Evolutionary conservation across 345 rosid species (phyloP), one percentile per base, ranked within the genome.

Genomic region (Pugionium dolabratum): DNA sequence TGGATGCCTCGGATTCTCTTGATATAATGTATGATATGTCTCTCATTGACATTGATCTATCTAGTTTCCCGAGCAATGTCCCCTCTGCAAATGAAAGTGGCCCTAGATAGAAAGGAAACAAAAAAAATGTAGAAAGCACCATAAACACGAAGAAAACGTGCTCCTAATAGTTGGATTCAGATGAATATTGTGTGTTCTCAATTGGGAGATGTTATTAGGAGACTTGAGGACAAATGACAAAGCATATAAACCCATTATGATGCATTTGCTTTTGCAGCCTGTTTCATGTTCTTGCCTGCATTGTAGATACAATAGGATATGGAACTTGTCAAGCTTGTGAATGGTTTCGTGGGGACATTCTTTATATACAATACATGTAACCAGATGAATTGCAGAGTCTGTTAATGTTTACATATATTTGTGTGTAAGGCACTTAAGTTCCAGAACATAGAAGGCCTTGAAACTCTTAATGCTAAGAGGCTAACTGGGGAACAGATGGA

Each of bases 11-110:
- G 8, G 82, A 83, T 48, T 77, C 87, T 66, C 69, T 70, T 9
- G 73, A 87, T 29, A 77, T 76, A 34, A 72, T 90, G 44, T 88
- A 87, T 54, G 97, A 91, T 78, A 80, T 89, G 91, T 75, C 97
- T 9, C 93, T 95, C 61, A 79, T 95, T 29, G 99, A 95, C 78
- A 79, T 91, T 63, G 97, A 95, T 79, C 39, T 91, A 78, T 84
- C 92, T 54, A 84, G 70, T 73, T 85, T 84, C 78, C 90, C 96
- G 25, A 72, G 80, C 54, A 80, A 79, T 51, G 97, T 91, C 32
- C 93, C 94, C 56, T 84, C 96, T 47, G 97, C 83, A 50, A 82
- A 72, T 70, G 92, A 81, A 59, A 76, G 75, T 39, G 87, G 58
- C 58, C 62, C 49, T 68, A 81, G 94, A 75, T 87, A 89, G 75